Evolutionary conservation across 1,284 basidiomycete genomes (phyloP), one percentile per base, ranked within the genome.

Genomic region (Kwoniella shivajii): DNA sequence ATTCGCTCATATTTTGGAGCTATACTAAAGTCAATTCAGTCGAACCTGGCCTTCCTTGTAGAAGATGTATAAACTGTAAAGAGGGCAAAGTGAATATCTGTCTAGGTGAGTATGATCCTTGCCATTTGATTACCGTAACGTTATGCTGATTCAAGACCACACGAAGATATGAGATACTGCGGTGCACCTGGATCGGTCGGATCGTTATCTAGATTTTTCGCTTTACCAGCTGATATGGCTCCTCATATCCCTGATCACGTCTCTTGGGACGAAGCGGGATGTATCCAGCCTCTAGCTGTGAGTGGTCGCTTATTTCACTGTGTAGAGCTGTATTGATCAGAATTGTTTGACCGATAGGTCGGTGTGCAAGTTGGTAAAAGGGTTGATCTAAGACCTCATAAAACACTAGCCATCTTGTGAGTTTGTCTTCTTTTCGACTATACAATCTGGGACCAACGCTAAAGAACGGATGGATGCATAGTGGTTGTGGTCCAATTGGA

Each of bases 281-380:
- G 80, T 85, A 92, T 97, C 80, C 95, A 98, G 78, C 95, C 95
- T 13, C 84, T 97, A 31, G 86, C 92, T 10, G 95, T 97, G 41
- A 58, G 67, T 59, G n/a, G n/a, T n/a, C 26, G 22, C 30, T 7
- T 20, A 18, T 24, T 10, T 36, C 34, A 11, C 29, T 5, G 20
- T 16, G n/a, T n/a, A n/a, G n/a, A n/a, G n/a, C n/a, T n/a, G n/a
- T n/a, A n/a, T n/a, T n/a, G n/a, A n/a, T n/a, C n/a, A n/a, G n/a
- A n/a, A 18, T 6, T 13, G 36, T 14, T 33, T 10, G 24, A 33
- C 22, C 20, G n/a, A 26, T 37, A 71, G 69, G 67, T 76, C 31
- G 75, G 75, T 18, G 68, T 76, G 10, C 70, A 73, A 51, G 69
- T 76, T 29, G 72, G 70, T 13, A 74, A 72, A 50, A 55, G 75